phyloP scores from a whole-genome alignment of 768 basidiomycete genomes.

The Harrya chromipes region DNA sequence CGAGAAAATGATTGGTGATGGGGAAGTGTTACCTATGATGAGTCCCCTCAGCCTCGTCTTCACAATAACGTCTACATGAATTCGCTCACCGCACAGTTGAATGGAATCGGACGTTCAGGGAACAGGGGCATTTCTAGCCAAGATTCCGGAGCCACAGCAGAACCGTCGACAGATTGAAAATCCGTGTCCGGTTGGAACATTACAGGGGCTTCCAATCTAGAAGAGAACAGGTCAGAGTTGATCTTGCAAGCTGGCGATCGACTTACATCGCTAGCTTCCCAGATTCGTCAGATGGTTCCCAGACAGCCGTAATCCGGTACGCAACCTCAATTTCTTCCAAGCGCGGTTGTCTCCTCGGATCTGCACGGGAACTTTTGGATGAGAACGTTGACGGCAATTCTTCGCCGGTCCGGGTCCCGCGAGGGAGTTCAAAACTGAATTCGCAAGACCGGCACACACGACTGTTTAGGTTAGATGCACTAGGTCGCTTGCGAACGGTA shows the following conservation, averaged over 20 bases:
- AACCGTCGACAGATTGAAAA: conserved; percentile 55
- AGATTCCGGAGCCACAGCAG: conserved; percentile 40
- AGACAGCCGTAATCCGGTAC: conserved; percentile 54
- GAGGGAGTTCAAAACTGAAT: conserved; percentile 59
- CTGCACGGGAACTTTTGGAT: conserved; percentile 31
- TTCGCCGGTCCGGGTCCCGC: conserved; percentile 45
- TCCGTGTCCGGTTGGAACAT: conserved; percentile 57
- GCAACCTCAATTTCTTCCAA: conserved; percentile 43
- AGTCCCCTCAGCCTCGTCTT: conserved; percentile 1
- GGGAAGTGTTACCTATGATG: conserved; percentile 55
- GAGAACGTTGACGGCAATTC: conserved; percentile 63
- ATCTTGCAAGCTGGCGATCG: neutral
- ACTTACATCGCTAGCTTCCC: conserved; percentile 49
- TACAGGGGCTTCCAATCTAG: conserved; percentile 64
- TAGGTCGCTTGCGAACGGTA: conserved; percentile 46
- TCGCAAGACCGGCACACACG: conserved; percentile 32
- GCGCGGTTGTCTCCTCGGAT: conserved; percentile 22
- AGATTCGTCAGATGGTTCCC: conserved; percentile 51
- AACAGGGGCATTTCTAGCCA: conserved; percentile 71
- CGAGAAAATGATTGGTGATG: conserved; percentile 60
- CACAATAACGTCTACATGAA: neutral
- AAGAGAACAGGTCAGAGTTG: conserved; percentile 4
- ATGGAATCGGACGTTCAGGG: conserved; percentile 59
- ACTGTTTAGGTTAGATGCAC: conserved; percentile 38
- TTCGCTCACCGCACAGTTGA: conserved; percentile 62